Percentiles rank a stretch among this genome's conserved stretches.
Conservation (phyloP, 768 basidiomycete species). For the Amanita phalloides region DNA sequence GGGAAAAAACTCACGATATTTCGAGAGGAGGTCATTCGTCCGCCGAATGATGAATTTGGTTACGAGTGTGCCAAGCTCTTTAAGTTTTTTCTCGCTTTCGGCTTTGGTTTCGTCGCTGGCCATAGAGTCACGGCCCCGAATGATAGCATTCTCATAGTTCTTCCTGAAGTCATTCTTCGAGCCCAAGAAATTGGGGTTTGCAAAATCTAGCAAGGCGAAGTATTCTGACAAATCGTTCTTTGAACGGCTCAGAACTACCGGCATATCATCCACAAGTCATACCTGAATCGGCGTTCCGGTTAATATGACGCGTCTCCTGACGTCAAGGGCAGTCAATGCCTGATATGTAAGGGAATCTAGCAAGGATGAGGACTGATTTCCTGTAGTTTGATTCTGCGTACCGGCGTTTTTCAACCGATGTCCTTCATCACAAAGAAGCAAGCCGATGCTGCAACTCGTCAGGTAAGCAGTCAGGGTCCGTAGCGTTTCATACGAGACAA, state of each 20-base stretch:
- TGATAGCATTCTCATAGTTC: conserved; percentile 89
- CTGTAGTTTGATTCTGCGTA: conserved; percentile 14
- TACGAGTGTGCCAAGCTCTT: conserved; percentile 79
- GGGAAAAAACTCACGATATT: conserved; percentile 60
- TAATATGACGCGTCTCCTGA: conserved; percentile 84
- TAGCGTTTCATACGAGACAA: conserved; percentile 95
- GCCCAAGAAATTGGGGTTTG: conserved; percentile 85
- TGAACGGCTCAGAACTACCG: background rate
- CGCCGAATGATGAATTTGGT: conserved; percentile 92
- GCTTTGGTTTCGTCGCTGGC: conserved; percentile 72
- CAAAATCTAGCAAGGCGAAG: conserved; percentile 88
- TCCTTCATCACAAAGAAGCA: conserved; percentile 95
- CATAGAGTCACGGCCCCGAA: conserved; percentile 82
- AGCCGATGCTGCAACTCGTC: conserved; percentile 71
- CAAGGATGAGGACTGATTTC: background rate
- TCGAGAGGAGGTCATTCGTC: conserved; percentile 89
- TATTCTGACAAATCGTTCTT: conserved; percentile 93
- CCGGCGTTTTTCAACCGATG: conserved; percentile 95
- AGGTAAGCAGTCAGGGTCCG: conserved; percentile 71
- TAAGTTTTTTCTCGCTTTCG: conserved; percentile 82
- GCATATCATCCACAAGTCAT: background rate
- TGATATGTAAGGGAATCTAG: conserved; percentile 83
- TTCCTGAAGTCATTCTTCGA: conserved; percentile 86
- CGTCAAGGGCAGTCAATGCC: conserved; percentile 72
- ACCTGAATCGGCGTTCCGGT: conserved; percentile 93